Evolutionary conservation across 2,329 filamentous ascomycete genomes (phyloP).

Genomic region (Stagonosporopsis cucurbitacearum): DNA sequence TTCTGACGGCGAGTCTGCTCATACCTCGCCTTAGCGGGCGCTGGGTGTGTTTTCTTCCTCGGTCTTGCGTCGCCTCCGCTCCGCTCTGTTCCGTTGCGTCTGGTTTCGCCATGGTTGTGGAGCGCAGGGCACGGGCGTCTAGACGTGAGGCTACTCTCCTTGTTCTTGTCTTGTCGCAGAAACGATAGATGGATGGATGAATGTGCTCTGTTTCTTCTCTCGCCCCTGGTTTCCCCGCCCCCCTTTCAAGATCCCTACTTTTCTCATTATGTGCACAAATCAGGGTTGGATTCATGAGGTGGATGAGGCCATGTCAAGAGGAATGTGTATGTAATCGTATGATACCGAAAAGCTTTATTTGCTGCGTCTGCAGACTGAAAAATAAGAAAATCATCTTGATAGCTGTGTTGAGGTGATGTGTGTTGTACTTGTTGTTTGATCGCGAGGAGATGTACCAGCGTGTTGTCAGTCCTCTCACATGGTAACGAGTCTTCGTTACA

Average conservation of each 20-base stretch:
- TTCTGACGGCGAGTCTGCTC: constrained; percentile 25
- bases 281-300: constrained; percentile 11
- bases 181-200: constrained; percentile 13
- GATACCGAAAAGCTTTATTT: constrained; percentile 16
- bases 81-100: not conserved
- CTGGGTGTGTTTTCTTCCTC: constrained; percentile 30
- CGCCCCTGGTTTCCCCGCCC: not conserved
- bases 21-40: constrained; percentile 41
- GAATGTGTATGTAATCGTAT: constrained; percentile 28
- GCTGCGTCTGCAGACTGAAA: not conserved
- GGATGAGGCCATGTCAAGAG: constrained; percentile 18
- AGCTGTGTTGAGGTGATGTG: too few species aligned
- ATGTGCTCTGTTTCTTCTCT: not conserved
- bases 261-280: too few species aligned
- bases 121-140: not conserved
- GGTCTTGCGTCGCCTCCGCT: constrained; percentile 11
- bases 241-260: too few species aligned
- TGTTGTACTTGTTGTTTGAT: too few species aligned
- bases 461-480: too few species aligned
- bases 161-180: constrained; percentile 10
- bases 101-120: too few species aligned
- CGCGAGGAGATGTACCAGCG: too few species aligned
- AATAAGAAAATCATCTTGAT: too few species aligned
- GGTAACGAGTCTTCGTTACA: too few species aligned
- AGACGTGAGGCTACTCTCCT: not conserved